Evolutionary conservation across 345 rosid species (phyloP), one percentile per base, ranked within the genome.

Genomic region (Hypericum perforatum): DNA sequence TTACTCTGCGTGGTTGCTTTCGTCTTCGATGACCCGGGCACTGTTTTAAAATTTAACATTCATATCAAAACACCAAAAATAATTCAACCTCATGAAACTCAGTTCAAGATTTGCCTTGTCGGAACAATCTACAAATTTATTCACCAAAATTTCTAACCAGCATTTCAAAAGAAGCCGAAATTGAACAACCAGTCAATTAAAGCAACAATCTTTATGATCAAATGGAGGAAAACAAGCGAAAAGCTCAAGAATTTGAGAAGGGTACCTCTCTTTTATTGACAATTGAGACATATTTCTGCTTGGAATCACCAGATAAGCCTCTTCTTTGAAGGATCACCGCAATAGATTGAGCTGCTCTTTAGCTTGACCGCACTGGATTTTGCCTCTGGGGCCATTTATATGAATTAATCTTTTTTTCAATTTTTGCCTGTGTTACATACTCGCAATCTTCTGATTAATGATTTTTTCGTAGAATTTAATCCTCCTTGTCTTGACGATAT

Each of bases 31-130:
- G 97, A 65, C 53, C 75, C 74, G 48, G 75, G 22, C 6, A 65
- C 43, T 49, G 62, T 16, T 67, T 77, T 83, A n/a, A n/a, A 69
- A 66, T 67, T 81, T 85, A 16, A 67, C 85, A 86, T 85, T 79
- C 74, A 63, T 54, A 69, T 49, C 39, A 44, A 53, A 61, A 64
- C 57, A 54, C 69, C 63, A 13, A n/a, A 36, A 37, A 61, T 42
- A 58, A n/a, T 16, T 22, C 61, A 59, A 53, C 59, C 48, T 42
- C 52, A 54, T 71, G 48, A 57, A 47, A 63, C 58, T 29, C 39
- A 43, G 49, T 42, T 47, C 11, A 22, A 41, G 61, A 59, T 47
- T 29, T 10, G 16, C 41, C 44, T n/a, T 11, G 12, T 15, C 42
- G 29, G 6, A 39, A 8, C 39, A 57, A 9, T 39, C 45, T 36